Percentiles rank a stretch among this genome's conserved stretches.
Conservation (phyloP, 2,329 filamentous ascomycete genomes). For the Calonectria pseudoreteaudii region DNA sequence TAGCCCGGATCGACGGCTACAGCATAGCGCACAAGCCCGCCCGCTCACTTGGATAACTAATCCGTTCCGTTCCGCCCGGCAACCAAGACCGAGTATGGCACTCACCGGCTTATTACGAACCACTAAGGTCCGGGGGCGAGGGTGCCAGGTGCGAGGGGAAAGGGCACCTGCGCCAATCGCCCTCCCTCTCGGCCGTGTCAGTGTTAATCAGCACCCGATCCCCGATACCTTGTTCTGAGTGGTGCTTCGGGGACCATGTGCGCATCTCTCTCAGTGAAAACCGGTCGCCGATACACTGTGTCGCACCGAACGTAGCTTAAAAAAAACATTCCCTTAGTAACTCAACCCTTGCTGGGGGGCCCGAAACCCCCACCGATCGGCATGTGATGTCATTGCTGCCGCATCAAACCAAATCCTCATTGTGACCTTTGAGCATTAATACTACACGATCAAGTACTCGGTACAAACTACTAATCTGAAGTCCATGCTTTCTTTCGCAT, state of each 20-base stretch:
- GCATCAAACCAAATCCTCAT: background rate
- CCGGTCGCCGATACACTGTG: slow-evolving; percentile 25
- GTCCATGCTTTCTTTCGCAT: background rate
- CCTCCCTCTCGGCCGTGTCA: too few species aligned
- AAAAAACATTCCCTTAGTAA: background rate
- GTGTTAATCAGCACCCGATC: too few species aligned
- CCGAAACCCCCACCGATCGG: background rate
- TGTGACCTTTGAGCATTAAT: background rate
- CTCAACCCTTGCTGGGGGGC: background rate
- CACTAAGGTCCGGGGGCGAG: background rate
- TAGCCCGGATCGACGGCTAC: background rate
- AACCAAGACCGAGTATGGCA: background rate
- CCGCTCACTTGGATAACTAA: background rate
- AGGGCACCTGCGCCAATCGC: too few species aligned
- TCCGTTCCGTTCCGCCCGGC: background rate
- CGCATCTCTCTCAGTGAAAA: background rate
- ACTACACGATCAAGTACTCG: background rate
- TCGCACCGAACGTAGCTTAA: background rate
- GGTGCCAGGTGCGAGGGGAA: too few species aligned
- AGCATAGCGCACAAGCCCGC: background rate
- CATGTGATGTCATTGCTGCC: slow-evolving; percentile 2
- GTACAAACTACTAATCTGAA: background rate
- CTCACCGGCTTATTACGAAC: background rate
- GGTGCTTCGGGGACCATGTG: background rate
- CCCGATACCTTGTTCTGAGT: too few species aligned